Evolutionary conservation across 169 alveolate genomes (phyloP), one percentile per base, ranked within the genome.

Genomic region (Pseudocohnilembus persalinus): DNA sequence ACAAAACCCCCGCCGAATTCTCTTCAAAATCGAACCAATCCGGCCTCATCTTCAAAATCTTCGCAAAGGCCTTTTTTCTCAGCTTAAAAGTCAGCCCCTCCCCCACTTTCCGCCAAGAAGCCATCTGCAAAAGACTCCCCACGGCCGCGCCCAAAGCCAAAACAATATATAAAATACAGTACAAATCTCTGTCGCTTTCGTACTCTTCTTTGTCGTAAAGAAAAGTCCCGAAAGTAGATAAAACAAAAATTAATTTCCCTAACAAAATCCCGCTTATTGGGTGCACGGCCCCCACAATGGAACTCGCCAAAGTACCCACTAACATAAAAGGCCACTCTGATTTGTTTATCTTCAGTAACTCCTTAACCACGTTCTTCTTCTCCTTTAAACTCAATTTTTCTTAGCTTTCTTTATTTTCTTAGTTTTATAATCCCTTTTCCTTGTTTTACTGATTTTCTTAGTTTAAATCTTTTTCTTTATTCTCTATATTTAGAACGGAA

Each of bases 1-100:
- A 81, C 33, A 93, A 80, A 0, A 91, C 83, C 1, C 95, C 97
- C 31, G 95, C 85, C 34, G 92, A 32, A 81, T 93, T 89, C 31
- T 86, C 35, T 16, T 88, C 72, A 4, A 85, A 76, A 77, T 93
- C 97, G 82, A 88, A 93, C 77, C 82, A 93, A 4, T 90, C 73
- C 64, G 89, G 73, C 29, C 91, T 94, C 87, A 90, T 84, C 81
- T 88, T 88, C 4, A 92, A 65, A 49, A 88, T 76, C 83, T 88
- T 87, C 74, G 64, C 34, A 80, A 84, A 83, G 1, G 85, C 63
- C 49, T 80, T 81, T 68, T 86, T 33, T 88, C 96, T 88, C 64
- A 83, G 77, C 75, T 83, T 79, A 29, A 83, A 32, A 0, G 93
- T 88, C n/a, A 92, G 35, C 49, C 81, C 81, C 74, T 88, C 88